Evolutionary conservation across 805 yeast species (phyloP), one percentile per base, ranked within the genome.

Genomic region (Peterozyma toletana): DNA sequence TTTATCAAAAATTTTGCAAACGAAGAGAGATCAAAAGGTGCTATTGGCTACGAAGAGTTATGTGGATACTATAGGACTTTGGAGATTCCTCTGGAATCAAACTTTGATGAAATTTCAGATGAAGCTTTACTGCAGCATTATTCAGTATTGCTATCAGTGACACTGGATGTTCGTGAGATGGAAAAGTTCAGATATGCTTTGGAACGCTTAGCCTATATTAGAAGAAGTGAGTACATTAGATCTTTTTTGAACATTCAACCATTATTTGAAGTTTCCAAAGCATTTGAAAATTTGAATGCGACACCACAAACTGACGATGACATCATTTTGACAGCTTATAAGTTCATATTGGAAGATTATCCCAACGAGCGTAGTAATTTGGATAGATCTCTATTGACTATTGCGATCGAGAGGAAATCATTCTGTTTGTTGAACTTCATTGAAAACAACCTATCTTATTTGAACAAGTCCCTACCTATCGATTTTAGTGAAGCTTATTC

Each of bases 271-370:
- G 41, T 68, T 6, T 53, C 53, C 0, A 71, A 72, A 39, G 86
- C 88, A 0, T 81, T 78, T 50, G 59, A 63, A 0, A 53, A 63
- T 1, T 58, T 84, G 30, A 83, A 74, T 10, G 67, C 77, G 14
- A 71, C 70, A 42, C 67, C 70, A 1, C 60, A 68, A 0, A 77
- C 80, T 11, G 83, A 76, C 46, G 86, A 82, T 55, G 93, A 86
- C 49, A 78, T 85, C 37, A 75, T 87, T 2, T 70, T 79, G 29
- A 83, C 95, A 1, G 90, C 95, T 0, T 85, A 77, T 54, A 80
- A 83, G 45, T 68, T 83, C 37, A 79, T 80, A 47, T 54, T 71
- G 2, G 75, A 75, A 36, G 95, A 86, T 40, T 48, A 54, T 1
- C 68, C 67, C 1, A 67, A 70, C 42, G 55, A 73, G 41, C 66